Base-by-base conservation (phyloP, 495 filamentous ascomycete genomes). In the Podospora appendiculata region DNA sequence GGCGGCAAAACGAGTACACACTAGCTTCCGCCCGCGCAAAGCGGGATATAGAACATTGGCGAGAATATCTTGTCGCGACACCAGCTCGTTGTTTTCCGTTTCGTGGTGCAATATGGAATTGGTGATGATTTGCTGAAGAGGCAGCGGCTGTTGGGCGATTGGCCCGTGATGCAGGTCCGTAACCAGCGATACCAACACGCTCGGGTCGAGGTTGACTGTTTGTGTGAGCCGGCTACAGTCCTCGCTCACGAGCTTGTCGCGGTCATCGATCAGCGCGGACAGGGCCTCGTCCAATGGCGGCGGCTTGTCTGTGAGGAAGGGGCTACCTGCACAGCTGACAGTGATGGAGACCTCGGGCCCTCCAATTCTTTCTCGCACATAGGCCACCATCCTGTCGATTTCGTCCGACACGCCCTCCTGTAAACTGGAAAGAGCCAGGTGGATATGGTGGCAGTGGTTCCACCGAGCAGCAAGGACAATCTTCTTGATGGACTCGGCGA, bases 131-230 rank as follows among this genome's bases (percentile, higher is more conserved):
- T 56, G 40, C 8, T 63, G 62, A 42, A 71, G 67, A 3, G 53
- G 52, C n/a, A 48, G 36, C 11, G 65, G 63, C 46, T 64, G 65
- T 13, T 55, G 39, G 4, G 64, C 45, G 4, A 64, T 51, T 1
- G 58, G 56, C 25, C 62, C 62, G 51, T 74, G 69, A 17, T 71
- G 70, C 9, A 75, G 55, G 48, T 75, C 72, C 0, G 69, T 67
- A 16, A 68, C 59, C 0, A 75, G 58, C 4, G 72, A 60, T 0
- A 72, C 55, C 6, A 75, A 61, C 34, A 64, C 70, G 25, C 67
- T 69, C 3, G 66, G 67, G 52, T 75, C 71, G 32, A 73, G 64
- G 54, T 75, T 72, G 12, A 69, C 48, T 0, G 60, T 58, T 5
- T 59, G 48, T 0, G 69, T 69, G 44, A 71, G 35, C 11, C 50